Base-by-base conservation (phyloP, 495 filamentous ascomycete species). In the Neohortaea acidophila region DNA sequence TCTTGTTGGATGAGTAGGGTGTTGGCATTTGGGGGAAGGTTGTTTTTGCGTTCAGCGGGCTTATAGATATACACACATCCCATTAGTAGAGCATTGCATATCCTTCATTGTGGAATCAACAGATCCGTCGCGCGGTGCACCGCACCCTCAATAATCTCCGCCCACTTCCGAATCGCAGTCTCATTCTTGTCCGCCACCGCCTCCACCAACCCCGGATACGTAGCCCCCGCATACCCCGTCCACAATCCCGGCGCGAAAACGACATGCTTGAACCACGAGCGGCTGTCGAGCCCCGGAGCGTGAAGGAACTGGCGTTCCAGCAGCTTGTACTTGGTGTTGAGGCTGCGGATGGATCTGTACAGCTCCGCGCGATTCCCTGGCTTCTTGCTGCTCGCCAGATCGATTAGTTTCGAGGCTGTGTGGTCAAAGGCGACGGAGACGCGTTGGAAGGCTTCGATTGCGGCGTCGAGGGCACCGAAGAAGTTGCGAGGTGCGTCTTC, bases 151-250 rank as follows among this genome's bases (percentile, higher is more conserved):
- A 53, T 33, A 38, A 63, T 60, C 0, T 38, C 44, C 26, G 45
- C 44, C 59, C 59, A 63, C 38, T 41, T 57, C 18, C 41, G 30
- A 12, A 58, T 39, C 8, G 34, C 51, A 3, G 43, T 48, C 36
- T 22, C 31, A 59, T 77, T 66, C 6, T 58, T 59, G 21, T 59
- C 65, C 10, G 75, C 70, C 34, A 79, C 57, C 36, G 66, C 67
- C 57, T 79, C 74, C 8, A 74, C 65, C 17, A 79, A 40, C 9
- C 73, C 70, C 2, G 74, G 74, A 48, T 70, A 79, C 9, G 72
- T 77, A 23, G 69, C 79, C 1, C 84, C 84, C 0, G 83, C 63
- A 58, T 94, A 94, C 5, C 84, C 84, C 0, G 83, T 91, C 84
- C 84, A 94, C 27, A 84, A 49, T 1, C 84, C 75, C n/a, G 75